These are phyloP conservation scores for Neohortaea acidophila DNA, from an alignment of 495 filamentous ascomycete species.

Conservation along the genomic window DNA sequence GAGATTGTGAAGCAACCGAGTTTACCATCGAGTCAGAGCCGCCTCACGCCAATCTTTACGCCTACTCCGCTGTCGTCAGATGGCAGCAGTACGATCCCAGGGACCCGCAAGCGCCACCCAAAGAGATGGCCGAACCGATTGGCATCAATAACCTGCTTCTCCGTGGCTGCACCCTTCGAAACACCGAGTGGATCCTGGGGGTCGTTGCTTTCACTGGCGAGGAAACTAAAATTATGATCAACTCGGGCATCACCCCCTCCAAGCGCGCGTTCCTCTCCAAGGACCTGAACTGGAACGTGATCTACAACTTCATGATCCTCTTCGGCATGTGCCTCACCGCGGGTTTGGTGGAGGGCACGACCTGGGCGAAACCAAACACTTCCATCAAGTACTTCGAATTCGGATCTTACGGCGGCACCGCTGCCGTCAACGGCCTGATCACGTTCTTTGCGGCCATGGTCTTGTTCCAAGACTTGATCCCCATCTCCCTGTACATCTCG, in stretches of 20 bases:
- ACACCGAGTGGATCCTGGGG: constrained; percentile 92
- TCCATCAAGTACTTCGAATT: constrained; percentile 78
- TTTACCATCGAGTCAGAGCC: constrained; percentile 85
- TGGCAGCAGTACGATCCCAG: constrained; percentile 64
- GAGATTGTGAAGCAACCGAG: constrained; percentile 74
- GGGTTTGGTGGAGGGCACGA: constrained; percentile 68
- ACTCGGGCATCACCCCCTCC: constrained; percentile 89
- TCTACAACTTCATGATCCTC: constrained; percentile 89
- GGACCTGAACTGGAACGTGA: constrained; percentile 92
- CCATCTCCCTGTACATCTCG: constrained; percentile 94
- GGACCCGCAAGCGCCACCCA: constrained; percentile 41
- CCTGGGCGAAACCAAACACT: constrained; percentile 58
- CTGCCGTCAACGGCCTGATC: constrained; percentile 74
- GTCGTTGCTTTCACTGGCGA: constrained; percentile 93
- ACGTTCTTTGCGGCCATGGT: constrained; percentile 93
- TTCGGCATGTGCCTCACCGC: constrained; percentile 79
- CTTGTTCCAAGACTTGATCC: constrained; percentile 95
- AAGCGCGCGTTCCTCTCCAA: constrained; percentile 83
- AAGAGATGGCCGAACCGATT: constrained; percentile 80
- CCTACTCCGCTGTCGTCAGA: constrained; percentile 74
- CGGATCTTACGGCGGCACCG: constrained; percentile 61
- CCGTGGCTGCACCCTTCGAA: constrained; percentile 81
- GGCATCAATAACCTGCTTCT: constrained; percentile 89
- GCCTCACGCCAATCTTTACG: constrained; percentile 84
- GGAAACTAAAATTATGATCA: constrained; percentile 99